Base-by-base conservation (phyloP, 768 basidiomycete genomes). In the Leccinellum albellum region DNA sequence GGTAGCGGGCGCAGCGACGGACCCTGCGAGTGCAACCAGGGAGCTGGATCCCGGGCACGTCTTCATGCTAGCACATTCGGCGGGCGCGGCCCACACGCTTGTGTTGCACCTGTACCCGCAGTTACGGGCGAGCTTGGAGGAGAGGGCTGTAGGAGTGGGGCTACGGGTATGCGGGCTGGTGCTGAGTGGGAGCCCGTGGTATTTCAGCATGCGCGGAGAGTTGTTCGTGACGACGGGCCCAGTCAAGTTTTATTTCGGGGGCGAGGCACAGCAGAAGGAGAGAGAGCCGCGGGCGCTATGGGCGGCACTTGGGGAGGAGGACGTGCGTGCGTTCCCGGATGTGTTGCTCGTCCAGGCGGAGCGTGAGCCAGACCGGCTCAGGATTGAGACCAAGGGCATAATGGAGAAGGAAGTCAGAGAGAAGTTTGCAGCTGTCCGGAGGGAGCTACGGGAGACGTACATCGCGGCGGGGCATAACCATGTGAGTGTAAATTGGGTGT, bases 1-100 rank as follows among this genome's bases (percentile, higher is more conserved):
- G n/a, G 66, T 72, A 45, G 57, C 50, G 6, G 32, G 42, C 20
- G 61, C 44, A 20, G 58, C 54, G 53, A 51, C 54, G 8, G 26
- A 28, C 58, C 6, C 31, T 42, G 12, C 57, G 10, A 45, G 3
- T 28, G 56, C 61, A 15, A 40, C 50, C 3, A 50, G 45, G 13
- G 61, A 65, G 26, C 74, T 80, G 0, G 80, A 83, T 60, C 63
- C 73, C 4, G 67, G 40, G 20, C 37, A 63, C 9, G 64, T 85
- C 42, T 79, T 79, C 61, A 49, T 87, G 35, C 72, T 83, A 69
- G 83, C 79, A 0, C 86, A 88, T 67, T 87, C 86, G 1, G 85
- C 83, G 0, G 87, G 87, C 1, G 82, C 80, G 1, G 70, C 74
- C 23, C 80, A 84, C 64, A 62, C 77, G 45, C 70, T 78, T 6